These are phyloP conservation scores for Gastrolobium villosum DNA, from an alignment of 306 rosid species.

Conservation along the genomic window DNA sequence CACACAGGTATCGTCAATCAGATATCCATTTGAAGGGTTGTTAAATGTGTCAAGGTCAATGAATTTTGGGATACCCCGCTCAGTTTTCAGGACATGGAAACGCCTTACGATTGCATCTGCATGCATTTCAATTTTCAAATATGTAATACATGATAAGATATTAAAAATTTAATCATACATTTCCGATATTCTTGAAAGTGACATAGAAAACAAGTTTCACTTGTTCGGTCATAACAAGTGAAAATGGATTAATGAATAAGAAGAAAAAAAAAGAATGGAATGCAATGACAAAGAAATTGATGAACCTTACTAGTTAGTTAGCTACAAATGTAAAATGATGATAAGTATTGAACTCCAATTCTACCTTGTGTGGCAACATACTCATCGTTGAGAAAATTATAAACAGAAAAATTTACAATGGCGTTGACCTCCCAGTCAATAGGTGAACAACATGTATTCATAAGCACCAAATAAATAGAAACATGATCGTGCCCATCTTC, in stretches of 20 bases:
- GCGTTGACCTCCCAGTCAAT: slow-evolving; percentile 56
- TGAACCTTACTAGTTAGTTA: not conserved
- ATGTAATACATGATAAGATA: not conserved
- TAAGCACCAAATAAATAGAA: slow-evolving; percentile 48
- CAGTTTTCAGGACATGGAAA: slow-evolving; percentile 45
- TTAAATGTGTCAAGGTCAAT: slow-evolving; percentile 44
- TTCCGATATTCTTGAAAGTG: not conserved
- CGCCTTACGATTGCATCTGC: slow-evolving; percentile 47
- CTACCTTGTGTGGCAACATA: slow-evolving; percentile 51
- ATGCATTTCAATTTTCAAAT: not conserved
- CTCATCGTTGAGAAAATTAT: slow-evolving; percentile 42
- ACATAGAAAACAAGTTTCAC: not conserved
- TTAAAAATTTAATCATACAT: not conserved
- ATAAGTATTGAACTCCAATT: not conserved
- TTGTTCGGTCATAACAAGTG: not conserved
- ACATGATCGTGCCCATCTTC: slow-evolving; percentile 48
- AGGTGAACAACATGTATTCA: slow-evolving; percentile 20
- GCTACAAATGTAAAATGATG: not conserved
- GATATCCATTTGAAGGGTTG: slow-evolving; percentile 51
- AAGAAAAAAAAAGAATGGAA: not conserved
- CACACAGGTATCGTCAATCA: slow-evolving; percentile 45
- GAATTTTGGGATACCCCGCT: slow-evolving; percentile 50
- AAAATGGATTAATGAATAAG: not conserved
- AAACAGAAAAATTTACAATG: slow-evolving; percentile 50
- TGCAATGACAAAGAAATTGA: not conserved